Percentiles rank a stretch among this genome's conserved stretches.
phyloP scores from a whole-genome alignment of 768 basidiomycete species.

The Tephrocybe sp. region DNA sequence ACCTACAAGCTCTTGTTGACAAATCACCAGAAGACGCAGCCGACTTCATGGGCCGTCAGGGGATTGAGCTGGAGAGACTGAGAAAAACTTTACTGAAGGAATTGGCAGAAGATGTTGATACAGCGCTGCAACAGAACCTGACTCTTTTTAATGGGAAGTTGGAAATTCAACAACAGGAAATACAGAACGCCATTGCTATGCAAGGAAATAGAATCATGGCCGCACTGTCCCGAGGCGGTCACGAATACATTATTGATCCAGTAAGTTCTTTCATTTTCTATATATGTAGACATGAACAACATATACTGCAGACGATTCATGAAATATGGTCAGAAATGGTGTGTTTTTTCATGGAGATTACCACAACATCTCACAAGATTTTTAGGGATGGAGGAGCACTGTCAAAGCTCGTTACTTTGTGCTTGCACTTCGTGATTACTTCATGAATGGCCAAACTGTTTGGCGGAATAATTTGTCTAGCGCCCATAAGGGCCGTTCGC shows the following conservation, averaged over 20 bases:
- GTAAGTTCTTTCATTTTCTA: neutral
- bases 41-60: neutral
- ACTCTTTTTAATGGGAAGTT: neutral
- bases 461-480: neutral
- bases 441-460: neutral
- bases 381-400: neutral
- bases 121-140: neutral
- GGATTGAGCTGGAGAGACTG: neutral
- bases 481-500: neutral
- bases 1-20: neutral
- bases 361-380: too few species aligned
- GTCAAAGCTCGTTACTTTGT: slow-evolving; percentile 1
- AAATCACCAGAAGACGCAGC: neutral
- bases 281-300: too few species aligned
- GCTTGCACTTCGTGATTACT: slow-evolving; percentile 1
- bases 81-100: neutral
- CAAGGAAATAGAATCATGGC: neutral
- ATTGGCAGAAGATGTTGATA: neutral
- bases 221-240: neutral
- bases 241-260: neutral
- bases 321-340: too few species aligned
- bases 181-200: neutral
- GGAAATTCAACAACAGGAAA: neutral
- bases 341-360: too few species aligned
- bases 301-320: too few species aligned